Base-by-base conservation (phyloP, 1,139 yeast species). In the Scheffersomyces quercinus region DNA sequence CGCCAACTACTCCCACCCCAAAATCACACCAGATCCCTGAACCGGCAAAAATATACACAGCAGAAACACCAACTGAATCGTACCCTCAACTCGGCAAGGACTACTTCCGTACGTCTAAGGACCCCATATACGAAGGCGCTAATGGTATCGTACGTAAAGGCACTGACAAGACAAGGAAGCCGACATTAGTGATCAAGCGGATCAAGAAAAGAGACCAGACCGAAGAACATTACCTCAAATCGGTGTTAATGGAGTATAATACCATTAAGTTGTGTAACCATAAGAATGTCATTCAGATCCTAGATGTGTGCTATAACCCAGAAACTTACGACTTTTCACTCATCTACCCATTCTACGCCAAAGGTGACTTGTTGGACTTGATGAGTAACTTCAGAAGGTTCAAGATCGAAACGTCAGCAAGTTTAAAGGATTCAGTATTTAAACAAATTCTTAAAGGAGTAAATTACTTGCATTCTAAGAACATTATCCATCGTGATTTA, bases 401-500 rank as follows among this genome's bases (percentile, higher is more conserved):
- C 35, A 63, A 67, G 36, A 58, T 65, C 15, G 57, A 55, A 3
- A 48, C 71, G 10, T 53, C 64, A 11, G 44, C 67, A 14, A 65
- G 68, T 45, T 47, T 73, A 39, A 74, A 73, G 44, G 82, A 79
- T 51, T 64, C 68, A 16, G 56, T 78, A 1, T 79, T 79, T 56
- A 69, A 71, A 53, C 81, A 78, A 49, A 65, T 78, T 3, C 62
- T 74, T 9, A 64, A 65, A 39, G 82, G 79, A 0, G 76, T 79
- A 6, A 61, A 67, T 35, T 75, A 59, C 49, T 57, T 80, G 31
- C 85, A 80, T 53, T 46, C 59, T 5, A 59, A 66, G 20, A 59
- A 62, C 13, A 70, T 80, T 4, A 75, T 67, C 4, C 85, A 80
- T 54, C 59, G 83, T 12, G 85, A 80, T 52, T 59, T 80, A 38